Base-by-base conservation (phyloP, 2,329 filamentous ascomycete genomes). In the Alternaria sp. region DNA sequence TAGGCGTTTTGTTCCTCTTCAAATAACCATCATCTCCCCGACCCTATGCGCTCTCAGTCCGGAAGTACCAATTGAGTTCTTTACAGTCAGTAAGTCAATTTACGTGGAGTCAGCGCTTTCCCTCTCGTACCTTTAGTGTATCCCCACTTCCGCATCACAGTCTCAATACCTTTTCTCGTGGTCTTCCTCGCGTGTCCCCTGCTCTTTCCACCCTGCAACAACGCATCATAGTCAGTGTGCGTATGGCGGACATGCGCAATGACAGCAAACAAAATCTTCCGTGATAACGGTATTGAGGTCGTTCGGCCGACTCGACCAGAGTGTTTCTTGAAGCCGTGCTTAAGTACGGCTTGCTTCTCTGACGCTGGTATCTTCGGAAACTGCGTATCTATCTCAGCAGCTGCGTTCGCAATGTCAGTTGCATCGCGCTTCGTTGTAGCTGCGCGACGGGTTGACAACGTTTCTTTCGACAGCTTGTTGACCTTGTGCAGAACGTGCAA, bases 211-310 rank as follows among this genome's bases (percentile, higher is more conserved):
- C 6, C 66, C 68, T 25, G 46, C 13, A 50, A 57, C 54, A 58
- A 85, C 62, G 45, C 84, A 13, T 87, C 83, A 60, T 87, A 87
- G 1, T 76, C 67, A 0, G 85, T 87, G 47, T 85, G 80, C 4
- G 59, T 65, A 67, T 87, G 85, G 7, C 86, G 78, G 5, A 85
- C 79, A 64, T 86, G 83, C 4, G 86, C 85, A 21, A 80, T 73
- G 12, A 86, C 83, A 3, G 83, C 86, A 23, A 86, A 77, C 49
- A 73, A 67, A 5, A 81, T 83, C 65, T 81, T 85, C 13, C 78
- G 69, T 7, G 75, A 71, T 36, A 84, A 49, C 0, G 73, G 71
- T 6, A 85, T 69, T 47, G 65, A 82, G 2, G 72, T 73, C 2
- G 81, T 82, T 54, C 85, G 75, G 3, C 85, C 86, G 2, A 87